Percentiles rank a stretch among this genome's conserved stretches.
phyloP scores from a whole-genome alignment of 352 stramenopile species.

The Pythium rhizo-oryzae region DNA sequence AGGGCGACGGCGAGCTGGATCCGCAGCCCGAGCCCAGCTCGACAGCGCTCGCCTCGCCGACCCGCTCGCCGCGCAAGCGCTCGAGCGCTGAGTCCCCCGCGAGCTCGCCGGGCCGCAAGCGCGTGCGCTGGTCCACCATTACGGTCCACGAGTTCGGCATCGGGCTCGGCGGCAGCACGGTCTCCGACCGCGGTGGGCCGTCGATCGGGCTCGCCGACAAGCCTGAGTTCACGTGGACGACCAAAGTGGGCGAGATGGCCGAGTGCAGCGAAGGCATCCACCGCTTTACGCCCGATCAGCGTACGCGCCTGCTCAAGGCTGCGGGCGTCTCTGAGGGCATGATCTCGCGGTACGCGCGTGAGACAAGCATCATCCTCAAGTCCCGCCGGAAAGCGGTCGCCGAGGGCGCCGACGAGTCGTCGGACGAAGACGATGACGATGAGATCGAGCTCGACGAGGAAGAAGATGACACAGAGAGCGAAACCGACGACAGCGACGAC shows the following conservation, averaged over 20 bases:
- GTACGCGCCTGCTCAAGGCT: constrained; percentile 37
- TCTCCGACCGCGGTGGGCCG: constrained; percentile 42
- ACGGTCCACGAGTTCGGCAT: constrained; percentile 55
- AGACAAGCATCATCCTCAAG: constrained; percentile 52
- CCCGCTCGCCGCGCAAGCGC: constrained; percentile 12
- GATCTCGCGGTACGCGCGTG: constrained; percentile 44
- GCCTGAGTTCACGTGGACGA: constrained; percentile 53
- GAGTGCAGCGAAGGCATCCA: constrained; percentile 49
- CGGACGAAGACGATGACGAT: constrained; percentile 32
- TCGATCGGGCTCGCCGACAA: constrained; percentile 44
- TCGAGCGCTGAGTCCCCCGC: not conserved
- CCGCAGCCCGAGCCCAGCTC: not conserved
- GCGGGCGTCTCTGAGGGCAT: constrained; percentile 44
- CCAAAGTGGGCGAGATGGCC: constrained; percentile 54
- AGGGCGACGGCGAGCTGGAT: constrained; percentile 9
- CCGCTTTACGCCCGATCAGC: constrained; percentile 45
- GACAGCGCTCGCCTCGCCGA: not conserved
- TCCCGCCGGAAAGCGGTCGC: constrained; percentile 39
- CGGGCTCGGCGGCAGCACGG: constrained; percentile 42
- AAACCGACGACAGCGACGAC: constrained; percentile 24
- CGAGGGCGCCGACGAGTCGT: constrained; percentile 28
- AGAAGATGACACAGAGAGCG: constrained; percentile 19
- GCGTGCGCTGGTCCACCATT: constrained; percentile 47
- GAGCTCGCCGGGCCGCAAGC: constrained; percentile 30
- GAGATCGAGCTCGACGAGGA: constrained; percentile 15